Evolutionary conservation across 2,329 filamentous ascomycete species (phyloP), one percentile per base, ranked within the genome.

Genomic region (Aureobasidium mangrovei): DNA sequence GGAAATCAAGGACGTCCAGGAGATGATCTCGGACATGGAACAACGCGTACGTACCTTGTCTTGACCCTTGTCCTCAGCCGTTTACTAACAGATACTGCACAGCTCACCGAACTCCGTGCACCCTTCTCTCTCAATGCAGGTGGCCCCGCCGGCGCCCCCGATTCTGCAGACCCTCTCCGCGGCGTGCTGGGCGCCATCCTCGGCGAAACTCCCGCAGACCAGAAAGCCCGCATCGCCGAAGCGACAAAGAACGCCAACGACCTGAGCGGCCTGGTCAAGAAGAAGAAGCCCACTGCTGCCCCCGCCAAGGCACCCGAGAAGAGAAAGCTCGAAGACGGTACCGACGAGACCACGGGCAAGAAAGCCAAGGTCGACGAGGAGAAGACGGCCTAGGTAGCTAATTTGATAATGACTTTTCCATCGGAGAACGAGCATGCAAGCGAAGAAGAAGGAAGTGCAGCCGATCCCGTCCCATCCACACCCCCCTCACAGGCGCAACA

Each of bases 1-100:
- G 58, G 76, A 79, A 57, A 85, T 93, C 57, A 70, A 75, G 52
- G 86, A 93, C 58, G 85, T 88, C 60, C 87, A 86, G 70, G 85
- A 90, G 57, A 82, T 93, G 60, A 78, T 91, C 45, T 77, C 78
- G 52, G 88, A 93, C 60, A 88, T 93, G 81, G 83, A 89, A 71
- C 80, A 84, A 66, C 77, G 86, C 60, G 82, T 86, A 72, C 70
- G 79, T 70, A 53, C 60, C 58, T 7, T 46, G 9, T 9, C 9
- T n/a, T 38, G 40, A 33, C 27, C 24, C 31, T 10, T 33, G n/a
- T 9, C 35, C n/a, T 44, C 26, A 28, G 36, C 38, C 2, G 32
- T 59, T 36, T 44, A 59, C 55, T 60, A 57, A 65, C 56, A 8
- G 24, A 36, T 8, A 35, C 53, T 35, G 9, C n/a, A 40, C 60